Conservation (phyloP, 73 alveolate species). For the Durusdinium trenchii region DNA sequence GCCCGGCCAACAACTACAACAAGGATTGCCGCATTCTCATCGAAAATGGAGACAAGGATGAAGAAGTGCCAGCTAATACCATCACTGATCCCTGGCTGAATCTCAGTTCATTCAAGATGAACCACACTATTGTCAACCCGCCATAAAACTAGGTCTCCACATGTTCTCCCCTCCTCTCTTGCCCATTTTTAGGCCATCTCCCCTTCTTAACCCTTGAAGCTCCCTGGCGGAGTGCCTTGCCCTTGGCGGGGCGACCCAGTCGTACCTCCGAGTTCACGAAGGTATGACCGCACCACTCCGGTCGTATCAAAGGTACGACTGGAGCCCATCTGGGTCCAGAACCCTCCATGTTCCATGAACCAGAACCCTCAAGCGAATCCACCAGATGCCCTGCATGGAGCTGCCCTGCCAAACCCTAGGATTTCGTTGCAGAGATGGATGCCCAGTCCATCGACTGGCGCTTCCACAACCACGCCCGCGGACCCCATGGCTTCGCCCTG, state of each 20-base stretch:
- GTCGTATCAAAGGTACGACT: too few relatives aligned
- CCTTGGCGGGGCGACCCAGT: too few relatives aligned
- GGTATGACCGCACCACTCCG: too few relatives aligned
- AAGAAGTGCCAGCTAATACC: conserved; percentile 43
- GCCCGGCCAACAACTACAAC: conserved; percentile 24
- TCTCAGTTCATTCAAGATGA: not conserved
- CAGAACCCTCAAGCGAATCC: too few relatives aligned
- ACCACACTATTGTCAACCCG: not conserved
- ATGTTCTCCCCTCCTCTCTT: not conserved
- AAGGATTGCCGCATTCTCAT: conserved; percentile 48
- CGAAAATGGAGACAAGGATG: conserved; percentile 56
- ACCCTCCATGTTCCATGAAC: too few relatives aligned
- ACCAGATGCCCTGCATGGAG: too few relatives aligned
- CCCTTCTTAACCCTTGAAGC: too few relatives aligned
- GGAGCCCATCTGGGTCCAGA: too few relatives aligned
- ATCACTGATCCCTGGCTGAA: not conserved
- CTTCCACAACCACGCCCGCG: conserved; percentile 88
- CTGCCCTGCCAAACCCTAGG: too few relatives aligned
- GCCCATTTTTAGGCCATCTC: too few relatives aligned
- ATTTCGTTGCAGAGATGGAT: conserved; percentile 30
- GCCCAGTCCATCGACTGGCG: conserved; percentile 86
- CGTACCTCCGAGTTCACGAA: too few relatives aligned
- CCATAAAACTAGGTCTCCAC: not conserved
- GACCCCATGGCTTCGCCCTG: conserved; percentile 88
- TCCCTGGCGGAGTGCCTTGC: too few relatives aligned